Evolutionary conservation across 2,329 filamentous ascomycete genomes (phyloP), one percentile per base, ranked within the genome.

Genomic region (Ceratocystis ficicola): DNA sequence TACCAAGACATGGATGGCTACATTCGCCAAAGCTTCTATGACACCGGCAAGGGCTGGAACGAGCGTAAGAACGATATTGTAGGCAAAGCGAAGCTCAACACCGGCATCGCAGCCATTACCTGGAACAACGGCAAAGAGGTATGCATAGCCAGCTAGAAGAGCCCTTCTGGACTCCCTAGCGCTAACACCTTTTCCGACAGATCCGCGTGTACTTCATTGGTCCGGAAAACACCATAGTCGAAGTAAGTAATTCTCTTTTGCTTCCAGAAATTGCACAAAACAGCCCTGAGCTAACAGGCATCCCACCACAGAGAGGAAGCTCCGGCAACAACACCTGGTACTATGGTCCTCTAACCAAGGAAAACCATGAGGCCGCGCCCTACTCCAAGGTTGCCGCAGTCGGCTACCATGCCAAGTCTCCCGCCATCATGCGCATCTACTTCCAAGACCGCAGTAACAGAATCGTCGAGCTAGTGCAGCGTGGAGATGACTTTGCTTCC

Each of bases 51-150:
- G 60, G 66, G 66, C 63, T 67, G 66, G 66, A 67, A 67, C 28
- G 66, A 67, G 41, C 60, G 63, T n/a, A 67, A 50, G 32, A 63
- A 67, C 36, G 59, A 67, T 17, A 60, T 60, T 20, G 60, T 67
- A 28, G 66, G 66, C 63, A 62, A 67, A 63, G 66, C 66, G 3
- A 67, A 67, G 50, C 59, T 67, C 7, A 67, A 67, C 60, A 67
- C 66, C 5, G 63, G 63, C 63, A 67, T 67, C 44, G 66, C 66
- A 3, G 66, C 66, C 3, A 65, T 67, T n/a, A 67, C 66, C 22
- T 67, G 66, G 66, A 67, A 67, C 63, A 67, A 67, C 59, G 66
- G 66, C 36, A 67, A 67, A 28, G 66, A 67, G 60, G 66, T 67
- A 44, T 28, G 20, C 22, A 5, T 3, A 15, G 46, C 32, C 5